Conservation (phyloP, 306 rosid genomes). For the Boehmeria nivea region DNA sequence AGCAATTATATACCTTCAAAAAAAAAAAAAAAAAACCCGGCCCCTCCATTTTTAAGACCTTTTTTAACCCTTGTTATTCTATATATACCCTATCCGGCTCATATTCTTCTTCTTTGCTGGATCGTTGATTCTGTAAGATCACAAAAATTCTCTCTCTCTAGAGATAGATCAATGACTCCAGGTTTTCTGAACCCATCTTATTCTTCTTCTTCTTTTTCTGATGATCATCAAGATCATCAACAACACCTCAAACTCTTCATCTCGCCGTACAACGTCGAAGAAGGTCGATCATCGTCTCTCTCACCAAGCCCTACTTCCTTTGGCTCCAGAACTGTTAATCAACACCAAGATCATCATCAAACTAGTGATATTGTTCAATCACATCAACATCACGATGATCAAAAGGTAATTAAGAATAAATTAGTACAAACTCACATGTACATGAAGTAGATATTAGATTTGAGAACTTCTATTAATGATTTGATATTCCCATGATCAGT, state of each 20-base stretch:
- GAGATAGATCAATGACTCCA: slow-evolving; percentile 35
- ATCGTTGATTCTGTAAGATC: background rate
- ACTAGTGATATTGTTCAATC: slow-evolving; percentile 17
- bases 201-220: slow-evolving; percentile 34
- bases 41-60: too few species aligned
- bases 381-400: slow-evolving; percentile 18
- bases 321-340: background rate
- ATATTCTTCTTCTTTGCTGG: slow-evolving; percentile 26
- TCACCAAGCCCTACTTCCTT: slow-evolving; percentile 22
- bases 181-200: slow-evolving; percentile 38
- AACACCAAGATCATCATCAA: slow-evolving; percentile 28
- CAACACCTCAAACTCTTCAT: slow-evolving; percentile 31
- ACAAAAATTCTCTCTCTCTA: background rate
- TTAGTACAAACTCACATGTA: too few species aligned
- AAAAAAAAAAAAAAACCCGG: too few species aligned
- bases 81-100: slow-evolving; percentile 36
- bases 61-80: background rate
- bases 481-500: too few species aligned
- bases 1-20: too few species aligned
- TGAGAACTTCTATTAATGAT: too few species aligned
- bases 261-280: background rate
- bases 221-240: slow-evolving; percentile 25
- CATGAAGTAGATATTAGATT: too few species aligned
- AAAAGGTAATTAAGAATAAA: slow-evolving; percentile 41
- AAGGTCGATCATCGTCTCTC: slow-evolving; percentile 31